Base-by-base conservation (phyloP, 2,329 filamentous ascomycete genomes). In the Xylariaceae sp. region DNA sequence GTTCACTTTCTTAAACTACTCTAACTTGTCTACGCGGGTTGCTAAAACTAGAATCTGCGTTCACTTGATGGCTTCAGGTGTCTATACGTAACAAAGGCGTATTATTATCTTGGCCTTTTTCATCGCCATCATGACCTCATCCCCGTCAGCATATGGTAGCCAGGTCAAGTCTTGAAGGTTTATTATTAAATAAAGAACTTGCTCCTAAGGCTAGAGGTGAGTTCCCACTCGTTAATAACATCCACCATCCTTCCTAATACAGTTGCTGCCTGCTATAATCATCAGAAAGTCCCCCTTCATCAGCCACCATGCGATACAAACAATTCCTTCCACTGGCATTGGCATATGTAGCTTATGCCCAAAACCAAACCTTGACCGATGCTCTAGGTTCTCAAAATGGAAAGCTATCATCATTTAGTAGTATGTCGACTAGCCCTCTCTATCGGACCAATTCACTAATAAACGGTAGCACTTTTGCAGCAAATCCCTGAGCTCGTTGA, bases 311-410 rank as follows among this genome's bases (percentile, higher is more conserved):
- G 63, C 59, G 55, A 44, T 54, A 59, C n/a, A 56, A 60, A 40
- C 20, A 41, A 18, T 23, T 54, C 6, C 37, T 61, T 14, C 20
- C 49, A 23, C n/a, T 61, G 45, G 54, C 52, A 48, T 20, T 60
- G 42, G 60, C 58, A 16, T 57, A 58, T 14, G 2, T 60, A 29
- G 58, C 51, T 29, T 56, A 47, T 41, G 60, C 60, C 12, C 60
- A 62, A 21, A 59, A 48, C 21, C 42, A 57, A 3, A 65, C 55
- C 46, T 55, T 67, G 43, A 59, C 52, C 3, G 59, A 62, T 48
- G 60, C 62, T 26, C 49, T 67, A 5, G 52, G 56, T 9, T 63
- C 63, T 26, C 59, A 62, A 50, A 61, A 59, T 53, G 59, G 56
- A 23, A 51, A 40, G 5, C 42, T 67, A 10, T 65, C 65, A 12